Percentiles rank a stretch among this genome's conserved stretches.
Evolutionary conservation across 2,329 filamentous ascomycete genomes (phyloP).

Genomic region (Talaromyces rugulosus): DNA sequence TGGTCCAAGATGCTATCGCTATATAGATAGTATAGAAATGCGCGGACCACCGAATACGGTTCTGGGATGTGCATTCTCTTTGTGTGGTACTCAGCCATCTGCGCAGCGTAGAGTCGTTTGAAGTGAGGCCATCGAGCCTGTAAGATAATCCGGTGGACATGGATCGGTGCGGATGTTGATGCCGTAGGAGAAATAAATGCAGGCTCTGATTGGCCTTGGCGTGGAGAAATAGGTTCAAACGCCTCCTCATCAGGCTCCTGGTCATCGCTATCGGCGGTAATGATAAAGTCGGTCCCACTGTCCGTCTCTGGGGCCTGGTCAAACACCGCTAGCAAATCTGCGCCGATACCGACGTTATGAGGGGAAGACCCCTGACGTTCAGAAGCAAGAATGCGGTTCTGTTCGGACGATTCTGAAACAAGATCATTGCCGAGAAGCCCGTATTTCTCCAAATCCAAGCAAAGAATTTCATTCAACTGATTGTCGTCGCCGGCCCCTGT

Average conservation of each 20-base stretch:
- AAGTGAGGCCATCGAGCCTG: slow-evolving; percentile 97
- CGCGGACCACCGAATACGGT: slow-evolving; percentile 87
- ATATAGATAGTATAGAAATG: slow-evolving; percentile 94
- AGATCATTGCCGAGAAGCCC: slow-evolving; percentile 81
- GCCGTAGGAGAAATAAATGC: slow-evolving; percentile 32
- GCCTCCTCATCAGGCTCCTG: slow-evolving; percentile 51
- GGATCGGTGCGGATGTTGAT: slow-evolving; percentile 72
- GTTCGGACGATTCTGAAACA: slow-evolving; percentile 50
- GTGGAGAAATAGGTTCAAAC: slow-evolving; percentile 30
- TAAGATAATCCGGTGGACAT: slow-evolving; percentile 91
- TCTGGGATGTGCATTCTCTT: slow-evolving; percentile 98
- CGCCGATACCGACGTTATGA: slow-evolving; percentile 64
- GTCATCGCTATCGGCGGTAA: slow-evolving; percentile 81
- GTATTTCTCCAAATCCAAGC: slow-evolving; percentile 87
- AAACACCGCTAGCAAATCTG: slow-evolving; percentile 81
- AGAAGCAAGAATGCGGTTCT: slow-evolving; percentile 46
- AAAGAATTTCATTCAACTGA: slow-evolving; percentile 89
- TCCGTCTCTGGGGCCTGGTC: slow-evolving; percentile 79
- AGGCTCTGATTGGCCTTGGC: slow-evolving; percentile 20
- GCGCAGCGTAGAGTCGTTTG: slow-evolving; percentile 79
- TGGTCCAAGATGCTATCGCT: slow-evolving; percentile 76
- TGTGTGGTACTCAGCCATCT: slow-evolving; percentile 97
- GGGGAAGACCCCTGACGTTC: slow-evolving; percentile 49
- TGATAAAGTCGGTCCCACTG: slow-evolving; percentile 83
- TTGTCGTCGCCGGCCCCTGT: slow-evolving; percentile 74